Base-by-base conservation (phyloP, 2,329 filamentous ascomycete species). In the Raffaelea deltoideospora region DNA sequence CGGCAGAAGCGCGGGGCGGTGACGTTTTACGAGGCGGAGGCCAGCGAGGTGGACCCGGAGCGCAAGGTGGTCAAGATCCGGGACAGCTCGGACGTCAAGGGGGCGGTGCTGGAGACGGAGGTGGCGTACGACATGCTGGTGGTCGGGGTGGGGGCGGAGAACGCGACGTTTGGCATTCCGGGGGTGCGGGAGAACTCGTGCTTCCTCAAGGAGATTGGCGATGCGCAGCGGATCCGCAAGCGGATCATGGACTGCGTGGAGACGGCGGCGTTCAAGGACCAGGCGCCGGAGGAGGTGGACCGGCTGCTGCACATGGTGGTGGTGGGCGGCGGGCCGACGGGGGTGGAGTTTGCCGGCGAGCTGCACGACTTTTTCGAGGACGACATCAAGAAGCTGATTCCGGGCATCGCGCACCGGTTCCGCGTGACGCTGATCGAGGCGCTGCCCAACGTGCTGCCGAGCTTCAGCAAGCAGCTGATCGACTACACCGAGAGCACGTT, bases 191-290 rank as follows among this genome's bases (percentile, higher is more conserved):
- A 98, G 63, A 66, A 98, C 68, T 88, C 84, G 49, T 94, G 87
- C 66, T 98, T 98, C 73, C 64, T 98, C 56, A 98, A 98, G 72
- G 92, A 98, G 65, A 94, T 98, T 54, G 76, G 72, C 47, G 92
- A 98, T 58, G 90, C 90, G 40, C 90, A 98, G 63, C 74, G 76
- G 53, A 98, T 98, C 56, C 85, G 90, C 54, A 95, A 88, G 70
- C 86, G 85, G 62, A 95, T 98, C 61, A 98, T 98, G 90, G 90
- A 98, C 65, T 98, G 90, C 58, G 87, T 94, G 49, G 90, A 98
- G 66, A 95, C 88, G 26, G 90, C 90, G 36, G 88, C 85, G 43
- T 95, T 98, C 79, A 96, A 96, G 73, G 88, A 86, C 54, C 90
- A 98, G 65, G 69, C 73, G 27, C 65, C 72, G 14, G 84, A 90